phyloP scores from a whole-genome alignment of 2,329 filamentous ascomycete genomes.

The Teratosphaeria epicoccoides region DNA sequence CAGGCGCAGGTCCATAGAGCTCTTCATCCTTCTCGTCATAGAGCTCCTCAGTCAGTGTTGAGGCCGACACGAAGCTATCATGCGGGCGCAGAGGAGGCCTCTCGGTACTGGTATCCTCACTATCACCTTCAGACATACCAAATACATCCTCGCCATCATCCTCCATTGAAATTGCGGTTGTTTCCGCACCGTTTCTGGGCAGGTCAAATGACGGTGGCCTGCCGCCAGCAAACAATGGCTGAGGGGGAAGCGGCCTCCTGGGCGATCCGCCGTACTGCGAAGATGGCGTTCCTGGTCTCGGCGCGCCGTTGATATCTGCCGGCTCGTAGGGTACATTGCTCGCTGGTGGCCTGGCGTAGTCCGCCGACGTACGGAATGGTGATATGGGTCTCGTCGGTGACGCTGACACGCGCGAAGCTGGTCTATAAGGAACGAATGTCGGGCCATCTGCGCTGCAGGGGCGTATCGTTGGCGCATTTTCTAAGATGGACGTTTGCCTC shows the following conservation, averaged over 20 bases:
- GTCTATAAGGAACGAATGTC: constrained; percentile 51
- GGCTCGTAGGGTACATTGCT: constrained; percentile 70
- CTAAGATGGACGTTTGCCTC: constrained; percentile 41
- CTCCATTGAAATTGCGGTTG: constrained; percentile 60
- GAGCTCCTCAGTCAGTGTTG: constrained; percentile 44
- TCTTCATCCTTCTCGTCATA: constrained; percentile 43
- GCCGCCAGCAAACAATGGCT: constrained; percentile 64
- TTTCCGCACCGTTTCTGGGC: constrained; percentile 37
- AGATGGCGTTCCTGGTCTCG: constrained; percentile 80
- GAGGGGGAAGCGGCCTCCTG: constrained; percentile 74
- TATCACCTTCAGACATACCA: constrained; percentile 37
- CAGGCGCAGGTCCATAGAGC: constrained; percentile 71
- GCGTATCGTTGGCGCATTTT: constrained; percentile 38
- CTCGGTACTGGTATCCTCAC: constrained; percentile 28
- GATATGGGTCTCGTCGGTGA: constrained; percentile 44
- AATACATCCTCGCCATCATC: constrained; percentile 50
- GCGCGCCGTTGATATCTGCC: constrained; percentile 76
- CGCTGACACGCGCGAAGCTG: constrained; percentile 43
- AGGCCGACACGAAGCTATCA: constrained; percentile 51
- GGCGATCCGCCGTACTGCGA: constrained; percentile 82
- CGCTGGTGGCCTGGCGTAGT: constrained; percentile 62
- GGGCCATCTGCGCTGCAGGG: constrained; percentile 53
- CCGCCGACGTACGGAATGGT: constrained; percentile 43
- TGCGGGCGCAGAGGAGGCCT: constrained; percentile 52
- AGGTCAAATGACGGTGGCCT: constrained; percentile 36